Conservation (phyloP, 2,329 filamentous ascomycete genomes). For the Penicillium sp. region DNA sequence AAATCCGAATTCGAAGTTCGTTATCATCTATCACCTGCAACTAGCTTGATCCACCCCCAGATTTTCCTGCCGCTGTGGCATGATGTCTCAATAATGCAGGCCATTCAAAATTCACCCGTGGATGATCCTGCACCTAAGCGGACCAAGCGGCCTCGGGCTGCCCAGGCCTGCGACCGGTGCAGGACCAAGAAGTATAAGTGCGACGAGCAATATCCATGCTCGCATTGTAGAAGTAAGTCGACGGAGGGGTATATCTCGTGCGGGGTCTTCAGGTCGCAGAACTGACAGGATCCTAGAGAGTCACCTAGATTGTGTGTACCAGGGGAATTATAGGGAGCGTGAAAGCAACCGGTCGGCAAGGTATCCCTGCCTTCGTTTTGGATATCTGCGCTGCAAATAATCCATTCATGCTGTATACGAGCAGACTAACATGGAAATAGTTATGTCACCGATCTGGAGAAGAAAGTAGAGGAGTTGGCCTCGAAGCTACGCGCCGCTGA, state of each 20-base stretch:
- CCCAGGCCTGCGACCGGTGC: slow-evolving; percentile 50
- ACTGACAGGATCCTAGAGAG: slow-evolving; percentile 28
- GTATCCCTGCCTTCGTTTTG: slow-evolving; percentile 11
- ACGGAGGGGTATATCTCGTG: neutral
- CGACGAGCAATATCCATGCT: slow-evolving; percentile 48
- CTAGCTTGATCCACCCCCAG: slow-evolving; percentile 6
- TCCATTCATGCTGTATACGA: neutral
- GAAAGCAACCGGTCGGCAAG: slow-evolving; percentile 31
- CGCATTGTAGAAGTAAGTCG: slow-evolving; percentile 45
- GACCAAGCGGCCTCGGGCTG: slow-evolving; percentile 43
- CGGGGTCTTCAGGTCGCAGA: neutral
- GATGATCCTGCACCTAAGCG: slow-evolving; percentile 24
- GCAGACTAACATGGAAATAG: slow-evolving; percentile 11
- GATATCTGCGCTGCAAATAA: neutral
- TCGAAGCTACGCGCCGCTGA: slow-evolving; percentile 27
- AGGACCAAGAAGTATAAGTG: slow-evolving; percentile 53
- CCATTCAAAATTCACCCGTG: slow-evolving; percentile 25
- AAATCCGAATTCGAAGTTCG: neutral
- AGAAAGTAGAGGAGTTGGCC: slow-evolving; percentile 32
- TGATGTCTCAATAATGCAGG: slow-evolving; percentile 37
- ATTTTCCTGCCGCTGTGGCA: neutral
- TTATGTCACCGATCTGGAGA: slow-evolving; percentile 40
- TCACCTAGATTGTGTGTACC: slow-evolving; percentile 35
- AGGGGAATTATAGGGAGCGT: slow-evolving; percentile 34
- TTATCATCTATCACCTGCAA: slow-evolving; percentile 12